phyloP scores from a whole-genome alignment of 1,139 yeast species.

The Protomyces arabidopsidicola region DNA sequence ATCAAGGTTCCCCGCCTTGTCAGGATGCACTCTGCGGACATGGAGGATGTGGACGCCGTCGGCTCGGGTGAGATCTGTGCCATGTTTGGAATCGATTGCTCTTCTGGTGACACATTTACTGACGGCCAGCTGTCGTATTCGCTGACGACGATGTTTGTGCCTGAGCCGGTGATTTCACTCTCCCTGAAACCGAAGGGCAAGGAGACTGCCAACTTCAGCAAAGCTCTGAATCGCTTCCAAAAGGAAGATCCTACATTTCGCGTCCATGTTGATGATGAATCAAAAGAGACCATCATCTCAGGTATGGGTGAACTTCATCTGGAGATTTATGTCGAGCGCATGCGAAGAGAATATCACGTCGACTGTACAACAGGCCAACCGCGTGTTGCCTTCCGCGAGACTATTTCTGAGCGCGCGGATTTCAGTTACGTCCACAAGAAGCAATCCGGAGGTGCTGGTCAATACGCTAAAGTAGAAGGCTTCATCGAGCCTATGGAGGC shows the following conservation, averaged over 20 bases:
- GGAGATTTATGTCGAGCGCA: slow-evolving; percentile 95
- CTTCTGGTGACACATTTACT: slow-evolving; percentile 98
- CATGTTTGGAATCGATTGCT: slow-evolving; percentile 96
- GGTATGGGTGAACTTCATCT: slow-evolving; percentile 99
- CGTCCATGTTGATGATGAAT: slow-evolving; percentile 82
- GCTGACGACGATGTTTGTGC: slow-evolving; percentile 97
- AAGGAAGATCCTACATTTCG: slow-evolving; percentile 98
- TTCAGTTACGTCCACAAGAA: slow-evolving; percentile 95
- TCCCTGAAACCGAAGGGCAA: slow-evolving; percentile 84
- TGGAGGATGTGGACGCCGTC: slow-evolving; percentile 75
- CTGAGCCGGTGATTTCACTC: slow-evolving; percentile 94
- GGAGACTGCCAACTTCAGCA: slow-evolving; percentile 85
- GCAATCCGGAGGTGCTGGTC: slow-evolving; percentile 99
- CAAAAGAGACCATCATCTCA: slow-evolving; percentile 91
- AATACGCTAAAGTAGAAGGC: slow-evolving; percentile 95
- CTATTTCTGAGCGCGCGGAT: slow-evolving; percentile 66
- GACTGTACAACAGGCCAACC: slow-evolving; percentile 96
- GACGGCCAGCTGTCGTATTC: slow-evolving; percentile 74
- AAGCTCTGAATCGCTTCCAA: slow-evolving; percentile 95
- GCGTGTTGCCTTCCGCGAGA: slow-evolving; percentile 96
- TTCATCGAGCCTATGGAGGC: slow-evolving; percentile 57
- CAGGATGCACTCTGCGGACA: slow-evolving; percentile 95
- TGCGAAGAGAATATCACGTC: slow-evolving; percentile 94
- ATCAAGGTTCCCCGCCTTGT: slow-evolving; percentile 93
- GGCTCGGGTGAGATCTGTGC: slow-evolving; percentile 99